phyloP scores from a whole-genome alignment of 148 eudicot species.

The Silene latifolia region DNA sequence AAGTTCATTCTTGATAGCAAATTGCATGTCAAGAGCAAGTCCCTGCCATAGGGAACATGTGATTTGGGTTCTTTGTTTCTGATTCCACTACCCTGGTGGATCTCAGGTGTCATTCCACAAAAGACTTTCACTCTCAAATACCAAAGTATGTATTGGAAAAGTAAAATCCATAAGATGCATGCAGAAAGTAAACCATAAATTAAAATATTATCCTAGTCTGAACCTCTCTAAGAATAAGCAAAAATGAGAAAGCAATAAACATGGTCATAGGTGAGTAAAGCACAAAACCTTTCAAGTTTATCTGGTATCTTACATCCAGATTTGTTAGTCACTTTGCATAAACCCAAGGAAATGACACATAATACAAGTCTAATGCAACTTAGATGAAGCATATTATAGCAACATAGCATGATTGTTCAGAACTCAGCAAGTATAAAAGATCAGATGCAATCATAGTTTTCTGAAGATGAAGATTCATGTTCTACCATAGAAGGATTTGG shows the following conservation, averaged over 20 bases:
- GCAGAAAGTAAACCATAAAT: not conserved
- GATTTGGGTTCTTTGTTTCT: constrained; percentile 4
- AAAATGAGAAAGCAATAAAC: constrained; percentile 2
- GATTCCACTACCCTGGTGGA: not conserved
- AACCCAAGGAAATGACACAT: not conserved
- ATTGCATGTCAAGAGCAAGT: not conserved
- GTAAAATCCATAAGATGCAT: not conserved
- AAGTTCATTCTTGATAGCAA: not conserved
- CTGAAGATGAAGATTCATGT: constrained; percentile 20
- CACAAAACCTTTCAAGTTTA: not conserved
- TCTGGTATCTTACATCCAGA: constrained; percentile 3
- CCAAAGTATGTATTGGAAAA: not conserved
- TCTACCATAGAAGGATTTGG: constrained; percentile 87
- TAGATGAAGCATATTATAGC: constrained; percentile 14
- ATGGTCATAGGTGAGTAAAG: constrained; percentile 7
- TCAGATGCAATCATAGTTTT: constrained; percentile 7
- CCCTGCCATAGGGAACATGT: not conserved
- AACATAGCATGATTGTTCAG: constrained; percentile 13
- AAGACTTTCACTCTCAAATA: not conserved
- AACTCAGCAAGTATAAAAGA: constrained; percentile 2
- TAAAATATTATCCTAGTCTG: not conserved
- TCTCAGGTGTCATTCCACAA: not conserved
- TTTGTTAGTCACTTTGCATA: not conserved
- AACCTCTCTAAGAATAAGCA: not conserved
- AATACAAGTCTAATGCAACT: constrained; percentile 4